A percentile compares a stretch with the other conserved stretches of the same genome.
Evolutionary conservation across 352 stramenopile species (phyloP).

Genomic region (Globisporangium carolinianum): DNA sequence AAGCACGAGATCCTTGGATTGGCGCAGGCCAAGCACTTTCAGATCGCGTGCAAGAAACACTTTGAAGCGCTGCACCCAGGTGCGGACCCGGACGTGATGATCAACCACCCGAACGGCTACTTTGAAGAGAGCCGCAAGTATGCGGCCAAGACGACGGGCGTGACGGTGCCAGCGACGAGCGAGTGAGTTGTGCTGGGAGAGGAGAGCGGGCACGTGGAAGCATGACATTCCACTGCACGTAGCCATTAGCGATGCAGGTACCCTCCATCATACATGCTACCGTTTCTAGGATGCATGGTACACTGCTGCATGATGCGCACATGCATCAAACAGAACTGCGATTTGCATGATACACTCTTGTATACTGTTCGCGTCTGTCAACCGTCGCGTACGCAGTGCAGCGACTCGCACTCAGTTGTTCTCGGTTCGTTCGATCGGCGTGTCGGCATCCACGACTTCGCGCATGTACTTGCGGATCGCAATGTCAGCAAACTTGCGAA

Average conservation of each 20-base stretch:
- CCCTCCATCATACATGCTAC: too few species aligned
- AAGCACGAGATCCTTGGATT: conserved; percentile 91
- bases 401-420: neutral
- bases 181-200: neutral
- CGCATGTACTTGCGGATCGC: conserved; percentile 60
- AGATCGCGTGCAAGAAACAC: conserved; percentile 97
- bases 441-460: conserved; percentile 25
- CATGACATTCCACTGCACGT: too few species aligned
- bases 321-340: too few species aligned
- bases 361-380: too few species aligned
- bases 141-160: conserved; percentile 68
- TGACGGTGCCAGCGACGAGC: conserved; percentile 28
- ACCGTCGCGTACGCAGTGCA: too few species aligned
- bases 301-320: too few species aligned
- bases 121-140: conserved; percentile 94
- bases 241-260: too few species aligned
- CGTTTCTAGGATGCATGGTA: too few species aligned
- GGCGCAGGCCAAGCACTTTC: conserved; percentile 92
- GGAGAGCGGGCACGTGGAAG: too few species aligned
- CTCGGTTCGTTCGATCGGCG: conserved; percentile 1
- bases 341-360: neutral
- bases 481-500: conserved; percentile 59
- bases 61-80: conserved; percentile 94
- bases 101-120: conserved; percentile 99
- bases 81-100: conserved; percentile 84